Conservation (phyloP, 2,329 filamentous ascomycete genomes). For the Phyllosticta citrichinensis region DNA sequence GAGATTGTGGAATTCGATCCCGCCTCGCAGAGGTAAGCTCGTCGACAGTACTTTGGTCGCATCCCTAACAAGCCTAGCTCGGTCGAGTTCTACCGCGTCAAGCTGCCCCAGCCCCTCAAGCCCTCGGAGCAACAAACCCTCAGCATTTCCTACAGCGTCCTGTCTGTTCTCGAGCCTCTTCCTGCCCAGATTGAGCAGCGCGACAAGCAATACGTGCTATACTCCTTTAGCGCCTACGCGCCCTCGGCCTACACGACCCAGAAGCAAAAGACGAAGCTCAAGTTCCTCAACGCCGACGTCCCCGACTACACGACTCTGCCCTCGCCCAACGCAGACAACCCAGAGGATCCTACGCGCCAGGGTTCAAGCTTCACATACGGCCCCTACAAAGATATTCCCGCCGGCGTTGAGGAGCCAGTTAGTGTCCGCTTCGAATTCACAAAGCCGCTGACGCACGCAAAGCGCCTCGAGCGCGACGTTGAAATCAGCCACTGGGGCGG, state of each 20-base stretch:
- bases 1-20: conserved; percentile 53
- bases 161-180: conserved; percentile 69
- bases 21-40: conserved; percentile 36
- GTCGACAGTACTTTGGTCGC: not conserved
- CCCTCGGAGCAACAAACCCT: conserved; percentile 74
- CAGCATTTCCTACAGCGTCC: conserved; percentile 72
- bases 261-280: conserved; percentile 97
- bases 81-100: conserved; percentile 71
- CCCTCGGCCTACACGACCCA: conserved; percentile 73
- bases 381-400: conserved; percentile 73
- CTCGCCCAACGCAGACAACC: conserved; percentile 46
- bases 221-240: conserved; percentile 76
- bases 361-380: conserved; percentile 84
- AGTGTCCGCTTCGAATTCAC: conserved; percentile 90
- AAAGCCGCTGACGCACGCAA: conserved; percentile 75
- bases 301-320: conserved; percentile 76
- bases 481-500: conserved; percentile 98
- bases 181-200: conserved; percentile 75
- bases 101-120: conserved; percentile 64
- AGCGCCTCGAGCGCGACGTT: conserved; percentile 74
- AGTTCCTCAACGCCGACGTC: conserved; percentile 67
- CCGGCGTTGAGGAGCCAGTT: conserved; percentile 62
- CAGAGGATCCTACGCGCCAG: conserved; percentile 66
- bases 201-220: conserved; percentile 76
- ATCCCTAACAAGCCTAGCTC: conserved; percentile 25